Evolutionary conservation across 148 eudicot species (phyloP).

Genomic region (Amaranthus hypochondriacus): DNA sequence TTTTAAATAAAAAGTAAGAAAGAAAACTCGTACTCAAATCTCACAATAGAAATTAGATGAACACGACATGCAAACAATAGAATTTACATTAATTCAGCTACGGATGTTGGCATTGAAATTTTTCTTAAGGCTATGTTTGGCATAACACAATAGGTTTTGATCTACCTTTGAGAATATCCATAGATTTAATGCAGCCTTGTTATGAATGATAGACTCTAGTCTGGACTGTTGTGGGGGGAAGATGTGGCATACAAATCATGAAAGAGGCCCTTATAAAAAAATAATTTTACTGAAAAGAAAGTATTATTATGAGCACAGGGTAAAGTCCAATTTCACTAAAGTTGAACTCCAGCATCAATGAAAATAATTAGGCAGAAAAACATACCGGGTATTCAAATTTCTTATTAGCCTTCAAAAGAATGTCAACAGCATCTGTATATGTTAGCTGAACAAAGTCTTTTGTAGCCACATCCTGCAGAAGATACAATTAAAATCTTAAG

Average conservation of each 20-base stretch:
- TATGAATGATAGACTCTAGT: neutral
- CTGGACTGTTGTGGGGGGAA: neutral
- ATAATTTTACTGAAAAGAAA: neutral
- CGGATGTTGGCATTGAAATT: neutral
- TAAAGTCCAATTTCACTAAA: neutral
- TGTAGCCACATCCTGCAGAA: slow-evolving; percentile 79
- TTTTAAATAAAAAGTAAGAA: neutral
- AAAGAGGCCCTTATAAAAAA: too few species aligned
- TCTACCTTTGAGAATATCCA: neutral
- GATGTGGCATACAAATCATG: neutral
- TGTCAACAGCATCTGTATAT: slow-evolving; percentile 90
- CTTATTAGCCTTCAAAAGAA: slow-evolving; percentile 69
- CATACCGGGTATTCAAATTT: slow-evolving; percentile 92
- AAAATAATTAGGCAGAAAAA: neutral
- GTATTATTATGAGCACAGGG: neutral
- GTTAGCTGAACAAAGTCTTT: slow-evolving; percentile 83
- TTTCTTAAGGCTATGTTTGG: neutral
- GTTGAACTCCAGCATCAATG: neutral
- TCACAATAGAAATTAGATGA: neutral
- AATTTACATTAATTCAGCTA: too few species aligned
- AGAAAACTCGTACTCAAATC: neutral
- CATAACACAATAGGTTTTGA: neutral
- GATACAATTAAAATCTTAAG: slow-evolving; percentile 8
- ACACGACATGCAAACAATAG: neutral
- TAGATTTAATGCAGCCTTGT: neutral